Evolutionary conservation across 2,329 filamentous ascomycete genomes (phyloP).

Genomic region (Microdochium trichocladiopsis): DNA sequence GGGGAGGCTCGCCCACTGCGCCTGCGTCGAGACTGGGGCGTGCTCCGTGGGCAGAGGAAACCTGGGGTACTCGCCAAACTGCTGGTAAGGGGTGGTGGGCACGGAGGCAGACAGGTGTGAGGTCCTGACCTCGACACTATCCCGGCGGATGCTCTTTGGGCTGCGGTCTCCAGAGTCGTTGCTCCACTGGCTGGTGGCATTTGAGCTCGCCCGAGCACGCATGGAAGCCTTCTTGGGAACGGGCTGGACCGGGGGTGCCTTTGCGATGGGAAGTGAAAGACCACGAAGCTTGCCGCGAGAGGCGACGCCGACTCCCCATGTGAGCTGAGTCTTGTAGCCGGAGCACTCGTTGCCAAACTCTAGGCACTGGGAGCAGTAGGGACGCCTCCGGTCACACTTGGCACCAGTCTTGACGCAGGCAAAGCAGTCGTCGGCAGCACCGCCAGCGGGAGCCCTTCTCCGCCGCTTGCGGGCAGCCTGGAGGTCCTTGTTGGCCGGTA

Average conservation of each 20-base stretch:
- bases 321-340: conserved; percentile 93
- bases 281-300: conserved; percentile 92
- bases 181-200: conserved; percentile 30
- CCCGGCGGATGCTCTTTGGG: conserved; percentile 22
- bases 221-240: conserved; percentile 39
- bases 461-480: conserved; percentile 62
- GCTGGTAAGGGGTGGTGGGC: conserved; percentile 22
- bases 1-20: conserved; percentile 37
- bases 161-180: conserved; percentile 25
- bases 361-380: conserved; percentile 92
- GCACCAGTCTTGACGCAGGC: conserved; percentile 77
- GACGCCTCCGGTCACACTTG: conserved; percentile 84
- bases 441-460: conserved; percentile 80
- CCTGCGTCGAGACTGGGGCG: conserved; percentile 29
- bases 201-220: conserved; percentile 38
- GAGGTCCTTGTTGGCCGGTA: conserved; percentile 32
- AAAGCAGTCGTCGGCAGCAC: conserved; percentile 92
- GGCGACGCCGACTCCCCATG: conserved; percentile 92
- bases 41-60: conserved; percentile 37
- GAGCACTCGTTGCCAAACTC: conserved; percentile 89
- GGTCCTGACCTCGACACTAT: conserved; percentile 26
- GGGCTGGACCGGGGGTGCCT: conserved; percentile 46
- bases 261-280: conserved; percentile 66
- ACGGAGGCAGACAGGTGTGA: conserved; percentile 33
- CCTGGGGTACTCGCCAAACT: conserved; percentile 42